phyloP scores from a whole-genome alignment of 192 early-diverging fungal genomes.

The Endogone sp. region DNA sequence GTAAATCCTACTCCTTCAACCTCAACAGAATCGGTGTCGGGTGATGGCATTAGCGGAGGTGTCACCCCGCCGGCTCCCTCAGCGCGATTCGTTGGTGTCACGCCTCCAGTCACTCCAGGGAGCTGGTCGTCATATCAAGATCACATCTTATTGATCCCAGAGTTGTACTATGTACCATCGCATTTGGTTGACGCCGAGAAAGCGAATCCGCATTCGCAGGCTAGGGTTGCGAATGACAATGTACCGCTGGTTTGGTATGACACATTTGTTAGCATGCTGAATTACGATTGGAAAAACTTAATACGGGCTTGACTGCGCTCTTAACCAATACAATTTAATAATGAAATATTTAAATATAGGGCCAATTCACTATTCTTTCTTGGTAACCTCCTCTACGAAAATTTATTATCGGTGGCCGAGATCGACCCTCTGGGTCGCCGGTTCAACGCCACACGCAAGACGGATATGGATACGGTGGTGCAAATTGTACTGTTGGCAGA shows the following conservation, averaged over 20 bases:
- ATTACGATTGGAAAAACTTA: too few species aligned
- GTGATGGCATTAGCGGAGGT: not conserved
- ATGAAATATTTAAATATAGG: not conserved
- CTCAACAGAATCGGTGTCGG: conserved; percentile 15
- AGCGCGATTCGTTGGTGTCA: not conserved
- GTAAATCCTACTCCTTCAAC: conserved; percentile 30
- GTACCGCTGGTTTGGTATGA: conserved; percentile 74
- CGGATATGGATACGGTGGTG: conserved; percentile 56
- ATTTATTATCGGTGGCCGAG: conserved; percentile 71
- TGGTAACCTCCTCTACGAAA: conserved; percentile 72
- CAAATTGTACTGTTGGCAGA: conserved; percentile 80
- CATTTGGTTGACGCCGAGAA: conserved; percentile 69
- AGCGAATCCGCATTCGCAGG: conserved; percentile 61
- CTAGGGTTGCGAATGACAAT: conserved; percentile 78
- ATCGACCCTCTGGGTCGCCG: conserved; percentile 81
- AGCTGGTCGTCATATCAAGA: conserved; percentile 17
- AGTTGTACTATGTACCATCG: conserved; percentile 80
- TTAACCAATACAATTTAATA: too few species aligned
- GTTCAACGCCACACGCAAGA: conserved; percentile 45
- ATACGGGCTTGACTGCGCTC: too few species aligned
- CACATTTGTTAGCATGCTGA: not conserved
- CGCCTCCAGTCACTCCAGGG: not conserved
- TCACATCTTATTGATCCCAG: conserved; percentile 55
- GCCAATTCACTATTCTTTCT: conserved; percentile 78
- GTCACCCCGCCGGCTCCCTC: not conserved